Conservation (phyloP, 129 eudicot species). For the Lactuca sativa region DNA sequence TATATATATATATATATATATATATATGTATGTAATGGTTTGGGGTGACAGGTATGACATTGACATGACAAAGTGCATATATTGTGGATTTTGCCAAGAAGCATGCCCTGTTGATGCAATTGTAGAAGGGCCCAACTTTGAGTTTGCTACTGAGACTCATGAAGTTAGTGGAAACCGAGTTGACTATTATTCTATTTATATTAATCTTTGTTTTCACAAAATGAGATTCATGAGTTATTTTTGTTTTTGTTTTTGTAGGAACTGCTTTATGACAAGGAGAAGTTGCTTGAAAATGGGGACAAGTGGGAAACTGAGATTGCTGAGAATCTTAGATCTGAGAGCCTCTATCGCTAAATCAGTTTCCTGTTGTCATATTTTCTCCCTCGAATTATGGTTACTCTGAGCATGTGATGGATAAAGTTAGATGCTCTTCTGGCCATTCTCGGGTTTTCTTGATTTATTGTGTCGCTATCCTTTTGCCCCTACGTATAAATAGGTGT, state of each 20-base stretch:
- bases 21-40: too few relatives aligned
- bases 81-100: slow-evolving; percentile 99
- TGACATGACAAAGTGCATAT: slow-evolving; percentile 98
- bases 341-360: slow-evolving; percentile 55
- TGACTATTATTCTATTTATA: too few relatives aligned
- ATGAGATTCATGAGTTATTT: too few relatives aligned
- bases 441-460: too few relatives aligned
- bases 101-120: slow-evolving; percentile 99
- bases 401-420: neutral
- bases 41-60: slow-evolving; percentile 68
- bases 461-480: too few relatives aligned
- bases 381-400: neutral
- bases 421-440: neutral
- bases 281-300: slow-evolving; percentile 74
- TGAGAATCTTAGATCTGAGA: slow-evolving; percentile 69
- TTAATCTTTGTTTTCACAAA: neutral
- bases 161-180: slow-evolving; percentile 50
- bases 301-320: slow-evolving; percentile 86
- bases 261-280: slow-evolving; percentile 96
- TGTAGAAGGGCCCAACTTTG: slow-evolving; percentile 99
- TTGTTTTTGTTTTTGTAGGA: slow-evolving; percentile 44
- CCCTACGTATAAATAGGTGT: too few relatives aligned
- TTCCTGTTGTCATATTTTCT: too few relatives aligned
- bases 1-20: too few relatives aligned
- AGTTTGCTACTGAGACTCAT: slow-evolving; percentile 97